Evolutionary conservation across 2,329 filamentous ascomycete species (phyloP).

Genomic region (Fusarium bulbicola): DNA sequence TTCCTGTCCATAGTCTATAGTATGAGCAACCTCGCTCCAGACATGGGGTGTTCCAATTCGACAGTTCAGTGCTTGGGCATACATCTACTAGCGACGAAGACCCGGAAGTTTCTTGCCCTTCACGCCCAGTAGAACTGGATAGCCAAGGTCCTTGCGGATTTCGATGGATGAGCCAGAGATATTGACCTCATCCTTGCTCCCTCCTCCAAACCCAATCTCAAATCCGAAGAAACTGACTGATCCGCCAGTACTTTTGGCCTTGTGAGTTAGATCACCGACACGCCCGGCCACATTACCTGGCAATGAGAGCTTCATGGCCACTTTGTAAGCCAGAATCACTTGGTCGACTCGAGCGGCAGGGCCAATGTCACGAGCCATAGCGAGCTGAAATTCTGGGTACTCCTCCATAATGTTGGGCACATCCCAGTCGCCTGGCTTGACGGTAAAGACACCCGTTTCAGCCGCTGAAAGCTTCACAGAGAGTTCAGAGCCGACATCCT

Average conservation of each 20-base stretch:
- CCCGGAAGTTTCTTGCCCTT: not conserved
- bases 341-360: not conserved
- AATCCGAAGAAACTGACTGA: not conserved
- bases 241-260: not conserved
- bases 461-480: not conserved
- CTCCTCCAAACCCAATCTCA: not conserved
- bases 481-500: not conserved
- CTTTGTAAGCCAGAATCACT: not conserved
- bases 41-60: rapidly evolving
- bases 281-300: rapidly evolving
- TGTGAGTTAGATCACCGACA: not conserved
- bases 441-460: not conserved
- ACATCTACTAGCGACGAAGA: not conserved
- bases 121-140: not conserved
- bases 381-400: rapidly evolving
- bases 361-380: rapidly evolving
- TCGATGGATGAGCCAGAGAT: not conserved
- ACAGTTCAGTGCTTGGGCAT: not conserved
- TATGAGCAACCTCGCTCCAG: too few species aligned
- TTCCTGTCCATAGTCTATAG: not conserved
- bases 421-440: not conserved
- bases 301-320: not conserved
- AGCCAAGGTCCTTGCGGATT: not conserved
- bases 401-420: not conserved
- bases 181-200: not conserved